Evolutionary conservation across 345 rosid species (phyloP).

Genomic region (Acer yangbiense): DNA sequence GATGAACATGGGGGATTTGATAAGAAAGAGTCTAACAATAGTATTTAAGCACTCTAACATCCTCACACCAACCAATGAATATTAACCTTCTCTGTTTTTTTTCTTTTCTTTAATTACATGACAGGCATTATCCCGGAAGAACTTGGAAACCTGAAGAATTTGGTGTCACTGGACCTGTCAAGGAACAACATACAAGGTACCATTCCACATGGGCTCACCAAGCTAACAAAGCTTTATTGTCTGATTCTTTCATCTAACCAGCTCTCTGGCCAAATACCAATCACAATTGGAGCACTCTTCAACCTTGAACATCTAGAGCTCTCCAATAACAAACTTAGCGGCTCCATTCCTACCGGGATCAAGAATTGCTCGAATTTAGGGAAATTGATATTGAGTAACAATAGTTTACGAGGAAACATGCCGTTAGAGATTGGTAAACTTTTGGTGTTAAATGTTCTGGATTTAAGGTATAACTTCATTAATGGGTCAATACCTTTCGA

Average conservation of each 20-base stretch:
- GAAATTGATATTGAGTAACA: neutral
- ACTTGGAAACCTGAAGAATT: no score
- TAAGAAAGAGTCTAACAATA: no score
- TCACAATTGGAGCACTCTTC: conserved; percentile 7
- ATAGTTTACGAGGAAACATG: neutral
- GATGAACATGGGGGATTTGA: no score
- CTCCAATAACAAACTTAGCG: neutral
- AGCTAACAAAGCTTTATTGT: no score
- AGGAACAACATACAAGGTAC: neutral
- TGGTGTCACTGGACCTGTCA: no score
- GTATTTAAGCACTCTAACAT: no score
- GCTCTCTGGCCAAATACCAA: neutral
- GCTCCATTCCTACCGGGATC: neutral
- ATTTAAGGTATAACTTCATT: neutral
- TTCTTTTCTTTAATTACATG: no score
- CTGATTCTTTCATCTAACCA: neutral
- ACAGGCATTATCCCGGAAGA: neutral
- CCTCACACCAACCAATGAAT: no score
- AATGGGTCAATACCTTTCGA: conserved; percentile 1
- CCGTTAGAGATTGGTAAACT: neutral
- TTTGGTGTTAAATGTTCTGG: neutral
- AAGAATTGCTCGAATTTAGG: neutral
- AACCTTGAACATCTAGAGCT: neutral
- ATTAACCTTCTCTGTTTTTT: no score
- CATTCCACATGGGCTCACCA: neutral